Percentiles rank a stretch among this genome's conserved stretches.
Conservation (phyloP, 495 filamentous ascomycete species). For the Schizothecium vesticola region DNA sequence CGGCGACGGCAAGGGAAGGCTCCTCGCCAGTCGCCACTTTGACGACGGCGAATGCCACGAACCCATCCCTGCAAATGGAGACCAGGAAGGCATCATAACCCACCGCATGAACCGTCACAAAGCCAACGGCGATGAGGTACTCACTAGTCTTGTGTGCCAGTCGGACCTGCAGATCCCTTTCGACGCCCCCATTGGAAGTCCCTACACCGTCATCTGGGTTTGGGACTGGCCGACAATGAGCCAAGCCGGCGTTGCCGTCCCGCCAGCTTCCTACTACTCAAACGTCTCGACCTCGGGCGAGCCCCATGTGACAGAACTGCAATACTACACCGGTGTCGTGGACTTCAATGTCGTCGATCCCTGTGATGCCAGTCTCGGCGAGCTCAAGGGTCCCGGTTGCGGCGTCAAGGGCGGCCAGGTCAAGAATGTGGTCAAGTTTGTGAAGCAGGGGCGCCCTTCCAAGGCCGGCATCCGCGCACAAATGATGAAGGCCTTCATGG, state of each 20-base stretch:
- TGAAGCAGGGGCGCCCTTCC: constrained; percentile 17
- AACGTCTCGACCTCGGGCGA: constrained; percentile 38
- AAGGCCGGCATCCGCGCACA: constrained; percentile 33
- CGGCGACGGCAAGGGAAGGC: constrained; percentile 64
- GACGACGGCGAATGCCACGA: constrained; percentile 87
- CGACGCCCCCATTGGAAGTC: constrained; percentile 44
- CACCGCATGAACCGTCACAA: constrained; percentile 40
- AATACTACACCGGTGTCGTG: constrained; percentile 79
- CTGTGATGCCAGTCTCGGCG: constrained; percentile 28
- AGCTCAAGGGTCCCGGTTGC: constrained; percentile 23
- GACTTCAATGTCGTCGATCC: constrained; percentile 58
- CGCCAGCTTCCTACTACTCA: constrained; percentile 22
- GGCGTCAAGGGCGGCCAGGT: constrained; percentile 9
- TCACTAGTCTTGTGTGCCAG: constrained; percentile 63
- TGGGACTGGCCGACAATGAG: constrained; percentile 74
- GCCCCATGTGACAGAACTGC: constrained; percentile 43
- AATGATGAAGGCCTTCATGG: constrained; percentile 33
- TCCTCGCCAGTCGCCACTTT: constrained; percentile 68
- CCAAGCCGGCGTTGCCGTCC: constrained; percentile 20
- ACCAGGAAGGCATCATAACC: constrained; percentile 43
- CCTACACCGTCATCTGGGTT: constrained; percentile 81
- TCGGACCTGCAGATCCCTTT: constrained; percentile 65
- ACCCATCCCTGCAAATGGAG: constrained; percentile 30
- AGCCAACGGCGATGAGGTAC: constrained; percentile 18
- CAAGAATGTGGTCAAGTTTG: constrained; percentile 24